These are phyloP conservation scores for Lepraria neglecta DNA, from an alignment of 495 filamentous ascomycete genomes.

Conservation along the genomic window DNA sequence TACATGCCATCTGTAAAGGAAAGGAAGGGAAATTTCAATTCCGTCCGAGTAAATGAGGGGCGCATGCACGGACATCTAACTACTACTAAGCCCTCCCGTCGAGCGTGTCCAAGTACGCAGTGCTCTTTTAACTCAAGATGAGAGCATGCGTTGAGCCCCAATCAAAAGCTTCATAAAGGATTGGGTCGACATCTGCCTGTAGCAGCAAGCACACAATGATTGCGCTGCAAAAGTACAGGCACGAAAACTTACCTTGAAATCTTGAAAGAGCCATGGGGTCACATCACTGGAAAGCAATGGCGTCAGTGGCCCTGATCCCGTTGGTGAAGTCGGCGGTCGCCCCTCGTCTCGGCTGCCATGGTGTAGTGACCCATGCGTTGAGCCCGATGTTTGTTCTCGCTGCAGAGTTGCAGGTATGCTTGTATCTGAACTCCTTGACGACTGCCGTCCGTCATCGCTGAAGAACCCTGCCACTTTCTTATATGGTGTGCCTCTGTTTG, in stretches of 20 bases:
- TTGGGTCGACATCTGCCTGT: too few relatives aligned
- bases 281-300: slow-evolving; percentile 90
- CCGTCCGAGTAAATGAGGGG: too few relatives aligned
- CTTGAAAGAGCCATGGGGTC: slow-evolving; percentile 92
- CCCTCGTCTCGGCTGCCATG: slow-evolving; percentile 47
- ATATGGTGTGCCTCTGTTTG: slow-evolving; percentile 47
- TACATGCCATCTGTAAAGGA: not conserved
- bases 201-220: not conserved
- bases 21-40: not conserved
- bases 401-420: slow-evolving; percentile 52
- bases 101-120: not conserved
- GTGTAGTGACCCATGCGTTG: slow-evolving; percentile 65
- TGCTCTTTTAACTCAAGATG: not conserved
- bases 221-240: slow-evolving; percentile 13
- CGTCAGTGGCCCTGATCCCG: slow-evolving; percentile 65
- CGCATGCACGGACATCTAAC: not conserved
- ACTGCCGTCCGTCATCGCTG: slow-evolving; percentile 68
- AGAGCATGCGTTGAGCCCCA: not conserved
- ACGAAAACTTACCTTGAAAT: slow-evolving; percentile 58
- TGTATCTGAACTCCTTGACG: slow-evolving; percentile 60
- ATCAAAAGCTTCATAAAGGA: not conserved
- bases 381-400: slow-evolving; percentile 46
- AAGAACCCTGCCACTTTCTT: slow-evolving; percentile 80
- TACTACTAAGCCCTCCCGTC: not conserved
- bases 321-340: slow-evolving; percentile 48